Conservation (phyloP, 1,139 yeast genomes). For the Oligophagozyma castellii region DNA sequence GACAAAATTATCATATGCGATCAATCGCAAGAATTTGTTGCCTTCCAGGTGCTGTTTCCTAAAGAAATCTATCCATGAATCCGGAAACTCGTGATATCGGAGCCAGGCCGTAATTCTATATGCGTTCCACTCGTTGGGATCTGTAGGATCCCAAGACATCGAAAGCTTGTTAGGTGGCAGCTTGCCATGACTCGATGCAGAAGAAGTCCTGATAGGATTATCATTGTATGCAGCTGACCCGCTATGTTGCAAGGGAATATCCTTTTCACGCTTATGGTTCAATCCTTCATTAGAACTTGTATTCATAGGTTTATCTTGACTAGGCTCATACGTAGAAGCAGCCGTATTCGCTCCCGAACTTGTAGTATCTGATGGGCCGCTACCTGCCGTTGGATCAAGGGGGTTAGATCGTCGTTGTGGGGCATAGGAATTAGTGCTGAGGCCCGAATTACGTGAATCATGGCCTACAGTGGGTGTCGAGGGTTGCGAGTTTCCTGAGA, state of each 20-base stretch:
- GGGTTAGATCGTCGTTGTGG: too few relatives aligned
- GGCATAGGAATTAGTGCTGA: too few relatives aligned
- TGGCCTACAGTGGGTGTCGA: too few relatives aligned
- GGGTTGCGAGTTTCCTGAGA: too few relatives aligned
- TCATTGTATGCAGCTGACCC: not conserved
- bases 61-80: conserved; percentile 58
- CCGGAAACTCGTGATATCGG: conserved; percentile 50
- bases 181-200: conserved; percentile 16
- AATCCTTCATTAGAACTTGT: too few relatives aligned
- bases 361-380: not conserved
- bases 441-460: too few relatives aligned
- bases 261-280: too few relatives aligned
- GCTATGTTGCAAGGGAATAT: not conserved
- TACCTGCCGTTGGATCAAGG: too few relatives aligned
- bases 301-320: too few relatives aligned
- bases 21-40: conserved; percentile 48
- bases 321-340: too few relatives aligned
- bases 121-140: conserved; percentile 52
- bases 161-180: conserved; percentile 21
- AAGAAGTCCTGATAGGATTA: conserved; percentile 16
- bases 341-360: not conserved
- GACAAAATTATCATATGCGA: conserved; percentile 48
- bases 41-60: conserved; percentile 47
- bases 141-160: conserved; percentile 31
- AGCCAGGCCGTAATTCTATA: conserved; percentile 59